Percentiles rank a stretch among this genome's conserved stretches.
These are phyloP conservation scores for Phytophthora colocasiae DNA, from an alignment of 352 stramenopile genomes.

Conservation along the genomic window DNA sequence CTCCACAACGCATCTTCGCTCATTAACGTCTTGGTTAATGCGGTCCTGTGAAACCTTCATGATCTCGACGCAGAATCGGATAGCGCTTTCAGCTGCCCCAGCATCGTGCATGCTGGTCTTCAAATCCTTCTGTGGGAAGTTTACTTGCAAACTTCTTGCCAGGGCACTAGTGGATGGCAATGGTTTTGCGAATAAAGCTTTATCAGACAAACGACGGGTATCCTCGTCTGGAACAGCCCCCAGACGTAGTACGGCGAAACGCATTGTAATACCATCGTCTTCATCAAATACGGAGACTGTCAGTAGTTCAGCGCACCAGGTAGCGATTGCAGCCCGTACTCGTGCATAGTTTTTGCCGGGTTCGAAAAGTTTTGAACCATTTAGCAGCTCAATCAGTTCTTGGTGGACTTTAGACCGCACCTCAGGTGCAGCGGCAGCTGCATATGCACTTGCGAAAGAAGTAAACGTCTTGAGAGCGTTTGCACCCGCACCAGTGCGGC, in stretches of 20 bases:
- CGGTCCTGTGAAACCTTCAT: slow-evolving; percentile 33
- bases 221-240: slow-evolving; percentile 47
- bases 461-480: slow-evolving; percentile 76
- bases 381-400: slow-evolving; percentile 64
- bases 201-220: slow-evolving; percentile 42
- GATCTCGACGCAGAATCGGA: slow-evolving; percentile 62
- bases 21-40: slow-evolving; percentile 24
- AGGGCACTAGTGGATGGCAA: slow-evolving; percentile 46
- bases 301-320: slow-evolving; percentile 63
- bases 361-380: slow-evolving; percentile 70
- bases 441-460: slow-evolving; percentile 54
- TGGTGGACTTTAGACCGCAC: slow-evolving; percentile 50
- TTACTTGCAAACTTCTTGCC: slow-evolving; percentile 33
- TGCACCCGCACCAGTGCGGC: slow-evolving; percentile 50
- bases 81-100: slow-evolving; percentile 50
- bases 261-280: slow-evolving; percentile 51
- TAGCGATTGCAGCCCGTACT: slow-evolving; percentile 62
- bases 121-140: slow-evolving; percentile 43
- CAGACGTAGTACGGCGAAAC: slow-evolving; percentile 67
- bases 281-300: slow-evolving; percentile 10
- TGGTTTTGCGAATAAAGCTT: slow-evolving; percentile 55
- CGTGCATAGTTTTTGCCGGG: slow-evolving; percentile 64
- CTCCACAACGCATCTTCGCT: slow-evolving; percentile 44
- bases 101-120: slow-evolving; percentile 47
- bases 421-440: slow-evolving; percentile 20